Base-by-base conservation (phyloP, 1,139 yeast genomes). In the Hansenula lynferdii region DNA sequence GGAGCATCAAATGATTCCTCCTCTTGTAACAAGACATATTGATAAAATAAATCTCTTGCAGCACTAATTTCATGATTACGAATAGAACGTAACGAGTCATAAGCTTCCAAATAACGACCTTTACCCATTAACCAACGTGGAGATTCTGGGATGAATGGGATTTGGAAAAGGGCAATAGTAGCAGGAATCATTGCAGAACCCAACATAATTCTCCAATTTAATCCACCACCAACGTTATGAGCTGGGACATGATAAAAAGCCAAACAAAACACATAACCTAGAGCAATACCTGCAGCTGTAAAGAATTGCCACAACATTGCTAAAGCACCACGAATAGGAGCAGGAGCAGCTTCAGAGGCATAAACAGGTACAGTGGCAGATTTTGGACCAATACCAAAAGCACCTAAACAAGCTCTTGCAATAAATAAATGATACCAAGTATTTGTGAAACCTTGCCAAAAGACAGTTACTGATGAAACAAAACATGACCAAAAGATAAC, bases 281-380 rank as follows among this genome's bases (percentile, higher is more conserved):
- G 67, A 78, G 83, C 82, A 53, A 85, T 84, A 54, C 95, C 95
- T 45, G 82, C 80, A 6, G 95, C 95, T 9, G 95, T 85, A 74
- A 85, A 85, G 59, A 83, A 75, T 64, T 85, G 95, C 95, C 95
- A 85, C 68, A 81, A 73, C 92, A 85, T 84, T 37, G 85, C 89
- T 45, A 85, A 64, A 3, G 89, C 77, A 46, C 95, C 95, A 56
- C 95, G 72, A 45, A 85, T 78, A 28, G 72, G 70, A 29, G 83
- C 80, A 4, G 95, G 95, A 5, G 86, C 68, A 58, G 87, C 80
- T 57, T 85, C 95, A 8, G 94, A 89, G 27, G 89, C 73, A 54
- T 80, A 83, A 15, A 85, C 85, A 12, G 94, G 94, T 11, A 83
- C 86, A 18, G 94, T 84, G 9, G 90, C 82, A 14, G 85, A 77